A percentile compares a stretch with the other conserved stretches of the same genome.
These are phyloP conservation scores for Vaccinium myrtillus DNA, from an alignment of 148 eudicot genomes.

Conservation along the genomic window DNA sequence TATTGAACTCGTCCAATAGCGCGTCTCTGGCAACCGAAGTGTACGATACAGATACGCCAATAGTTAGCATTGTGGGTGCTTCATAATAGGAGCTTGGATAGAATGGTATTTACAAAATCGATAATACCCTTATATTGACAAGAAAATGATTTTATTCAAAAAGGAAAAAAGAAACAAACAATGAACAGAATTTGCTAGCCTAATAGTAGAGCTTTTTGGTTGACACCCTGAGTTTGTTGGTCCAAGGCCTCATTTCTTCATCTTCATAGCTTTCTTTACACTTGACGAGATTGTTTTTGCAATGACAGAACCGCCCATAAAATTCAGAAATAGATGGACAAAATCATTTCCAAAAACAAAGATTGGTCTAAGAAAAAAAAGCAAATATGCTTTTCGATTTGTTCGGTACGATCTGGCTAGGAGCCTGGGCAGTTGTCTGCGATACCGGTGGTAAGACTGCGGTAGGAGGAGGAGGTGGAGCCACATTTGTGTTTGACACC, in stretches of 20 bases:
- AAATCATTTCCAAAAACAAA: not conserved
- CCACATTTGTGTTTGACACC: not conserved
- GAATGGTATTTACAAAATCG: too few species aligned
- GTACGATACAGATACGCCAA: too few species aligned
- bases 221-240: not conserved
- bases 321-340: not conserved
- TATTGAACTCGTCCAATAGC: too few species aligned
- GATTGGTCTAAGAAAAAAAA: not conserved
- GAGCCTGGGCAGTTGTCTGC: conserved; percentile 3
- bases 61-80: too few species aligned
- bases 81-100: too few species aligned
- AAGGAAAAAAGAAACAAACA: not conserved
- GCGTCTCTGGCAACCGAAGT: too few species aligned
- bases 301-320: not conserved
- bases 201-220: not conserved
- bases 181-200: not conserved
- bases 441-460: not conserved
- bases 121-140: not conserved
- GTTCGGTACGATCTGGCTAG: not conserved
- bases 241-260: not conserved
- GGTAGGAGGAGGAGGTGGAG: not conserved
- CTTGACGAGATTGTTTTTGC: not conserved
- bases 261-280: not conserved
- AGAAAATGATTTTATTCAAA: not conserved
- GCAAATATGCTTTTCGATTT: not conserved